Base-by-base conservation (phyloP, 495 filamentous ascomycete genomes). In the Trichoderma reesei region DNA sequence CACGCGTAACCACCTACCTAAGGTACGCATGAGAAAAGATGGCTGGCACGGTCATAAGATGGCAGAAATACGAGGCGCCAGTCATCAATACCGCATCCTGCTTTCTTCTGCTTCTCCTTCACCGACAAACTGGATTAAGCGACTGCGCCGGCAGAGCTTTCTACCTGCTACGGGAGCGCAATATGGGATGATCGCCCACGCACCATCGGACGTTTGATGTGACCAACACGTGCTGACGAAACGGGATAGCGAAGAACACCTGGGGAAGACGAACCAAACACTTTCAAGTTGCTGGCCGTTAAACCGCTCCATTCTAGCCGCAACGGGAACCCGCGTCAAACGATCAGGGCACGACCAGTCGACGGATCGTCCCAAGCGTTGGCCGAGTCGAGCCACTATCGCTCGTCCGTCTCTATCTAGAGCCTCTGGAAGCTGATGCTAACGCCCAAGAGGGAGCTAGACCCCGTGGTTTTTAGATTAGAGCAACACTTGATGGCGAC, bases 391-490 rank as follows among this genome's bases (percentile, higher is more conserved):
- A 33, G 51, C 51, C 51, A 56, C 51, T 56, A 56, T 56, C 51
- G 26, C 51, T 34, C 14, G 44, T n/a, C 37, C 44, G 44, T 20
- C 44, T 48, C 44, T 48, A 5, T n/a, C 16, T n/a, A 14, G 44
- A 8, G 44, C 20, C 51, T 6, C 7, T 56, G 10, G 51, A 56
- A 7, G 51, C 10, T 3, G 51, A 13, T 56, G 51, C 51, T 56
- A n/a, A 56, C 31, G 51, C 51, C 51, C 51, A 56, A 56, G 51
- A 56, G 13, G 51, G 51, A 18, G 31, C 51, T 51, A 51, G 51
- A 11, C 20, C 51, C 51, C 51, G 51, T 56, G n/a, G 51, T 56
- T 56, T 7, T 14, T 56, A 56, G 34, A 56, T 56, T 3, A 56
- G 13, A 56, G 26, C 9, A 39, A n/a, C n/a, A n/a, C n/a, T n/a